Conservation (phyloP, 352 stramenopile genomes). For the Phytophthora rubi region DNA sequence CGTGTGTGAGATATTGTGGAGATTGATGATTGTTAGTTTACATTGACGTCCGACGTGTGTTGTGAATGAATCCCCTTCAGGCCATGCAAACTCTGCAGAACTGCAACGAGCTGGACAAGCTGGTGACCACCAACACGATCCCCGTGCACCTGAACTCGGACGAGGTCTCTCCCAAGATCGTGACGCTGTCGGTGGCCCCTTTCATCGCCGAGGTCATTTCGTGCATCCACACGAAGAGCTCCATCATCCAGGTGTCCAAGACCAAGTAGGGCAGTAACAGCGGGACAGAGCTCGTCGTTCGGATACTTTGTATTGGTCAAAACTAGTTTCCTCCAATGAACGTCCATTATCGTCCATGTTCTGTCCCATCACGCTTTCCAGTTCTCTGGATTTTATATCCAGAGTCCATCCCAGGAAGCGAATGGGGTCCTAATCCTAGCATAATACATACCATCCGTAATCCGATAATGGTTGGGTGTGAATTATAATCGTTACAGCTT, state of each 20-base stretch:
- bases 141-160: slow-evolving; percentile 44
- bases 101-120: slow-evolving; percentile 77
- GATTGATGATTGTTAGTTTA: not conserved
- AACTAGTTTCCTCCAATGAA: slow-evolving; percentile 44
- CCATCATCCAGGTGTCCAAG: slow-evolving; percentile 84
- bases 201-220: slow-evolving; percentile 91
- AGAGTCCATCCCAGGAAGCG: too few species aligned
- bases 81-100: slow-evolving; percentile 61
- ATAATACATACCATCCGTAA: too few species aligned
- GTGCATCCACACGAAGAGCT: slow-evolving; percentile 89
- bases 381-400: too few species aligned
- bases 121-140: slow-evolving; percentile 91
- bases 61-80: slow-evolving; percentile 28
- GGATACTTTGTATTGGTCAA: slow-evolving; percentile 26
- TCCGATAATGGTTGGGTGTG: too few species aligned
- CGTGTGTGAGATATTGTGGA: slow-evolving; percentile 12
- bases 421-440: too few species aligned
- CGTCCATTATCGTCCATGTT: slow-evolving; percentile 3
- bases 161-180: slow-evolving; percentile 68
- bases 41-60: not conserved
- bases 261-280: slow-evolving; percentile 59
- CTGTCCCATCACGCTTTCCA: slow-evolving; percentile 11
- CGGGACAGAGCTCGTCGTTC: not conserved
- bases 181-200: slow-evolving; percentile 84
- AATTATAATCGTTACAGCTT: too few species aligned